A percentile compares a stretch with the other conserved stretches of the same genome.
Evolutionary conservation across 371 early-diverging fungal genomes (phyloP).

Genomic region (Mortierella sp.): DNA sequence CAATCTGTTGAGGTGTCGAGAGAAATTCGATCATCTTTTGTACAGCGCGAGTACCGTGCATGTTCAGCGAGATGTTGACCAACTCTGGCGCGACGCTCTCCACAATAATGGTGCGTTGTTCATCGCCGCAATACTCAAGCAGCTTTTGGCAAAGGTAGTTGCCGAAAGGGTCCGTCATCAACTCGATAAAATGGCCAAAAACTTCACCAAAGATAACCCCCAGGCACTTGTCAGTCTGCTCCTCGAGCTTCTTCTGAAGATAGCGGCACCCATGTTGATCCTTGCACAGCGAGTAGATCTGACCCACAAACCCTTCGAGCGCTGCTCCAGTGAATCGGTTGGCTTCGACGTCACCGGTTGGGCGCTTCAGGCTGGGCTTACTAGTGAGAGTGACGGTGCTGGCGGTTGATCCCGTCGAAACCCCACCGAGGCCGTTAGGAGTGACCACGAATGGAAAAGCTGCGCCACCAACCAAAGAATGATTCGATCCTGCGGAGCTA

Average conservation of each 20-base stretch:
- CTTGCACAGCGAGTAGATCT: conserved; percentile 82
- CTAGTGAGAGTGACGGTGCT: conserved; percentile 19
- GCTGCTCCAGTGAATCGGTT: conserved; percentile 73
- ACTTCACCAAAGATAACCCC: conserved; percentile 80
- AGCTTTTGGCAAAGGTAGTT: conserved; percentile 94
- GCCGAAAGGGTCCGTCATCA: conserved; percentile 94
- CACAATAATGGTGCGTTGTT: conserved; percentile 78
- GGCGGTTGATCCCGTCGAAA: conserved; percentile 40
- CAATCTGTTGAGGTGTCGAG: conserved; percentile 73
- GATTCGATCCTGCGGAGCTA: too few relatives aligned
- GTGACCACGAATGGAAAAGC: conserved; percentile 31
- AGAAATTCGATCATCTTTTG: conserved; percentile 94
- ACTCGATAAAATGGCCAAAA: conserved; percentile 74
- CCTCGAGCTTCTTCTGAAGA: conserved; percentile 87
- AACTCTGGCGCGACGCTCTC: conserved; percentile 78
- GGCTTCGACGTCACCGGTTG: conserved; percentile 52
- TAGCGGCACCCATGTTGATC: conserved; percentile 94
- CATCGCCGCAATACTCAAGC: conserved; percentile 80
- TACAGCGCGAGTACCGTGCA: conserved; percentile 97
- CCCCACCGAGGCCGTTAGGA: conserved; percentile 22
- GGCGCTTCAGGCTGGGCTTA: conserved; percentile 41
- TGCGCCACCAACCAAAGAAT: conserved; percentile 16
- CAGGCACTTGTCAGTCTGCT: conserved; percentile 68
- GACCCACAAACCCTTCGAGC: conserved; percentile 76
- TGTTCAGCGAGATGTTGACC: conserved; percentile 85